A percentile compares a stretch with the other conserved stretches of the same genome.
phyloP scores from a whole-genome alignment of 805 yeast genomes.

The Alloascoidea africana region DNA sequence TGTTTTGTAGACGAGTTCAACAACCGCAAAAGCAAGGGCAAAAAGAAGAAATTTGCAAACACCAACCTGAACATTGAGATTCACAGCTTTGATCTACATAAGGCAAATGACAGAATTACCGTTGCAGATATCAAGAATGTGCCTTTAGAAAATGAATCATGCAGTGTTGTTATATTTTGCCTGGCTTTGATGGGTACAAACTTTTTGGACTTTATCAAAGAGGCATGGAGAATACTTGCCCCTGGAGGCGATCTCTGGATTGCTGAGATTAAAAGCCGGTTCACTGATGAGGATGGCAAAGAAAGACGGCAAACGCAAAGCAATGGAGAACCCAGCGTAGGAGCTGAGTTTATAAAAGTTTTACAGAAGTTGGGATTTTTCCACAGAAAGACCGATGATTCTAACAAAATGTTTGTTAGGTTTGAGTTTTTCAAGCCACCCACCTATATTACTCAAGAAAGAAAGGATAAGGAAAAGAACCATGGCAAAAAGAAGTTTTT shows the following conservation, averaged over 20 bases:
- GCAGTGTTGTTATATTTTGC: conserved; percentile 85
- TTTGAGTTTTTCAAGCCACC: conserved; percentile 90
- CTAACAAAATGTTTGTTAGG: conserved; percentile 86
- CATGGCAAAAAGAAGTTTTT: conserved; percentile 27
- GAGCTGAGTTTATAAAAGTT: conserved; percentile 56
- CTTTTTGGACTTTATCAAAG: conserved; percentile 79
- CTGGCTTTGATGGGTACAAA: conserved; percentile 96
- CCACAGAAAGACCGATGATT: conserved; percentile 75
- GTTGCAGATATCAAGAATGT: conserved; percentile 94
- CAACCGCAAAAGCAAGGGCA: conserved; percentile 19
- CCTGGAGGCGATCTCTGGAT: conserved; percentile 96
- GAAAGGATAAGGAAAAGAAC: conserved; percentile 22
- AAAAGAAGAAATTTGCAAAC: conserved; percentile 23
- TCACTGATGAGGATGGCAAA: conserved; percentile 36
- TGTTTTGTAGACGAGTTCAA: conserved; percentile 26
- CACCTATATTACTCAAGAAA: conserved; percentile 45
- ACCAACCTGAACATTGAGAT: conserved; percentile 41
- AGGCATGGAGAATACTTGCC: conserved; percentile 73
- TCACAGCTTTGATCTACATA: conserved; percentile 84
- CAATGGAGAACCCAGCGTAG: conserved; percentile 30
- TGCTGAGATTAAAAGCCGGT: conserved; percentile 90
- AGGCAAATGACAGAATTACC: conserved; percentile 77
- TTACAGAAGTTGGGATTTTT: conserved; percentile 71
- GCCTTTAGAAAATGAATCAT: conserved; percentile 66
- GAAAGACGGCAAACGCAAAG: neutral